Base-by-base conservation (phyloP, 2,329 filamentous ascomycete genomes). In the Biscogniauxia marginata region DNA sequence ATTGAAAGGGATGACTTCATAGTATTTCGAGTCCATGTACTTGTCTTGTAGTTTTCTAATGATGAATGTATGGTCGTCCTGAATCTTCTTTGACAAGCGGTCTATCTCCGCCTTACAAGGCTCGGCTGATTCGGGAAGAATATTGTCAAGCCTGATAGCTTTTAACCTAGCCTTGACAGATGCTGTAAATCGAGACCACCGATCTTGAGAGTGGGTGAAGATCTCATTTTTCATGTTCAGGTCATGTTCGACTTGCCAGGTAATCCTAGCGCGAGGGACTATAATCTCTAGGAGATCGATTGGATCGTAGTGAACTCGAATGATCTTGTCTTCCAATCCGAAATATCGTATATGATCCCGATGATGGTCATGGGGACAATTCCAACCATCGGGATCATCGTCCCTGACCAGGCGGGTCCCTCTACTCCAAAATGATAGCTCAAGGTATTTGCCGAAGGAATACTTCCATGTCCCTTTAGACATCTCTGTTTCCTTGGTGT, bases 171-270 rank as follows among this genome's bases (percentile, higher is more conserved):
- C 83, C 68, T 88, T 90, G 52, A 99, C 91, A 0, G 93, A 96
- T 19, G 83, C 74, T 80, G 96, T 96, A 75, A 97, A 99, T 20
- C 87, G 86, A 62, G 85, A 86, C 75, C 96, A 87, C 34, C 91
- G 86, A 52, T 91, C 87, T 68, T 96, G 90, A 59, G 89, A 89
- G 68, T 87, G 89, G 20, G 79, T 80, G 70, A 90, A 99, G 25
- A 96, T 86, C 21, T 96, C 91, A 65, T 99, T 99, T 73, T 96
- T 96, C 65, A 99, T 82, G 63, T 83, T 89, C 49, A 99, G 76
- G 70, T 99, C 95, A 61, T 96, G 90, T 64, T 96, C 93, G 22
- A 99, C 95, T 72, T 97, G 98, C 93, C 96, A 99, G 0, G 93
- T 97, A 51, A 99, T 89, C 54, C 90, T 85, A 22, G 92, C 86